Percentiles rank a stretch among this genome's conserved stretches.
These are phyloP conservation scores for Quercus lobata DNA, from an alignment of 331 rosid genomes.

Conservation along the genomic window DNA sequence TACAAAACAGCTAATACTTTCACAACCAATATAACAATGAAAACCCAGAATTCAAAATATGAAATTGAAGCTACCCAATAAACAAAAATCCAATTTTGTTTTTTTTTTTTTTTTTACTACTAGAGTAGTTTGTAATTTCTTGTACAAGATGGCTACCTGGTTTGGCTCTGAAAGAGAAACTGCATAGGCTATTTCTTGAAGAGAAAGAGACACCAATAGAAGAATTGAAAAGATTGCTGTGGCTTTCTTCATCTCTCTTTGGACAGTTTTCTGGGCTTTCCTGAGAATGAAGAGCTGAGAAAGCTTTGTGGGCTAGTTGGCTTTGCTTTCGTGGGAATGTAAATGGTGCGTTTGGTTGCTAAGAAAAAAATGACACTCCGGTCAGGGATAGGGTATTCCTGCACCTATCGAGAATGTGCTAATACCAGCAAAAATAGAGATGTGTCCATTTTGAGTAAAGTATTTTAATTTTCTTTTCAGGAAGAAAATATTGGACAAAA, in stretches of 20 bases:
- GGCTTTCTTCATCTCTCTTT: constrained; percentile 37
- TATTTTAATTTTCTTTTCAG: too few species aligned
- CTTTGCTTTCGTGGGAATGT: background rate
- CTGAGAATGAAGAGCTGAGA: background rate
- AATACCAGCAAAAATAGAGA: background rate
- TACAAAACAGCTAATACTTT: background rate
- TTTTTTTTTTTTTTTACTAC: background rate
- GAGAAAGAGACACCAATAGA: constrained; percentile 17
- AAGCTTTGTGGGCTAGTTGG: background rate
- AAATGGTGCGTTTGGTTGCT: constrained; percentile 1
- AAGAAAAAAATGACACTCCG: background rate
- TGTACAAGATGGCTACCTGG: constrained; percentile 30
- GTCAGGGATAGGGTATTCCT: background rate
- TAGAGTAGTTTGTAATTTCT: background rate
- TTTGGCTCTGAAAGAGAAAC: constrained; percentile 32
- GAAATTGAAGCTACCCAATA: constrained; percentile 13
- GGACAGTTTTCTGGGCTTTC: background rate
- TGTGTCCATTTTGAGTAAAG: too few species aligned
- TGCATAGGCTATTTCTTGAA: constrained; percentile 21
- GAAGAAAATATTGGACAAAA: too few species aligned
- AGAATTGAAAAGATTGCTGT: constrained; percentile 14
- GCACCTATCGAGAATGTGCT: background rate
- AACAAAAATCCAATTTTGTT: background rate
- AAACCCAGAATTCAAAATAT: constrained; percentile 6
- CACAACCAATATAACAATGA: background rate